These are phyloP conservation scores for Sporothrix curviconia DNA, from an alignment of 2,329 filamentous ascomycete genomes.

Conservation along the genomic window DNA sequence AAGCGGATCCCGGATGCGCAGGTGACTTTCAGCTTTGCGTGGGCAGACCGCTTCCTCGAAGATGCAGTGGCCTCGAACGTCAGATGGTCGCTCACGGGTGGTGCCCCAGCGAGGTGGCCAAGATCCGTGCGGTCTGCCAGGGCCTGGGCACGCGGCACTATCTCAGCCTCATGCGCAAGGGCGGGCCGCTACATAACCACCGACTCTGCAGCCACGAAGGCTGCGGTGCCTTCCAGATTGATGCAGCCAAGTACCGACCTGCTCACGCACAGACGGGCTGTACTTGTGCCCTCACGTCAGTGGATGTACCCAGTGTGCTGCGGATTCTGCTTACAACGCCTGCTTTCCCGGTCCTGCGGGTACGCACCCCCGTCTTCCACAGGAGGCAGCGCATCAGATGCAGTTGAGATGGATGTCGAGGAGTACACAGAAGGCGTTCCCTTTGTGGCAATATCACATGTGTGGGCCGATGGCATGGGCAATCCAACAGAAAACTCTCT, in stretches of 20 bases:
- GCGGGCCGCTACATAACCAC: constrained; percentile 20
- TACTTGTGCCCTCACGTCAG: constrained; percentile 19
- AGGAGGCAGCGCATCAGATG: not conserved
- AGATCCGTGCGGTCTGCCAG: constrained; percentile 21
- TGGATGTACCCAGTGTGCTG: not conserved
- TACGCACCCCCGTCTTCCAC: too few relatives aligned
- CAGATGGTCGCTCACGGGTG: constrained; percentile 27
- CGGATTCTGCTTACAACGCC: not conserved
- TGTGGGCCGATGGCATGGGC: constrained; percentile 33
- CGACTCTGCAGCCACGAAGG: constrained; percentile 21
- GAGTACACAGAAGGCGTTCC: constrained; percentile 20
- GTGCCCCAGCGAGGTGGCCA: constrained; percentile 29
- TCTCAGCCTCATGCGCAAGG: constrained; percentile 20
- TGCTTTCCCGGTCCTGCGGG: not conserved
- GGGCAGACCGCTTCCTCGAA: constrained; percentile 18
- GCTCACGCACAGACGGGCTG: constrained; percentile 22
- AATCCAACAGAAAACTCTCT: constrained; percentile 27
- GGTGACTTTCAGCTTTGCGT: constrained; percentile 15
- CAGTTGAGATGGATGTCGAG: constrained; percentile 21
- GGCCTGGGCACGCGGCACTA: constrained; percentile 23
- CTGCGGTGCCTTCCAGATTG: constrained; percentile 28
- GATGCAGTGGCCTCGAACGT: constrained; percentile 18
- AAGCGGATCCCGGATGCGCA: not conserved
- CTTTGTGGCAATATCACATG: constrained; percentile 32
- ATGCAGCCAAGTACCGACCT: constrained; percentile 23